Conservation (phyloP, 73 alveolate species). For the Paramecium biaurelia region DNA sequence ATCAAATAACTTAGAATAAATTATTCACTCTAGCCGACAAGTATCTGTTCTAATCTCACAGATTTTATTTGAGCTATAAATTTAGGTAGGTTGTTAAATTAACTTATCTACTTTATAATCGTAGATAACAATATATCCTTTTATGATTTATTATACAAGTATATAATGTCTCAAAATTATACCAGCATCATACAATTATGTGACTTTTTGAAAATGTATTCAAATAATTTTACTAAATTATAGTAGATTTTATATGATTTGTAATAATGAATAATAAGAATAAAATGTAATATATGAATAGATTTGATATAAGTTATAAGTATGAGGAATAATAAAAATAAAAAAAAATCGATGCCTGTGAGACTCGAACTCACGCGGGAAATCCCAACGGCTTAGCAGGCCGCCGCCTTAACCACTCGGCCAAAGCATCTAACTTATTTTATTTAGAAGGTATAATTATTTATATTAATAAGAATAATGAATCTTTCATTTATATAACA, state of each 20-base stretch:
- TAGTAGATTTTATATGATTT: too few species aligned
- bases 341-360: conserved; percentile 88
- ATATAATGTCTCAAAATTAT: too few species aligned
- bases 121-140: too few species aligned
- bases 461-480: background rate
- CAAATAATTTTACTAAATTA: too few species aligned
- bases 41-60: conserved; percentile 12
- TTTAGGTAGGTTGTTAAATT: too few species aligned
- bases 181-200: too few species aligned
- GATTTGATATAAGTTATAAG: too few species aligned
- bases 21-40: background rate
- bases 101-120: too few species aligned
- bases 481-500: background rate
- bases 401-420: conserved; percentile 98
- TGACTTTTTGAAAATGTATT: too few species aligned
- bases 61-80: background rate
- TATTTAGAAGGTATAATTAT: background rate
- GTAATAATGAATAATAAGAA: too few species aligned
- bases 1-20: background rate
- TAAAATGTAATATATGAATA: too few species aligned
- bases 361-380: conserved; percentile 96
- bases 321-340: background rate
- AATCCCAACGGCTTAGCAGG: conserved; percentile 95
- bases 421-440: conserved; percentile 74
- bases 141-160: too few species aligned